phyloP scores from a whole-genome alignment of 2,329 filamentous ascomycete species.

The Exophiala mesophila region DNA sequence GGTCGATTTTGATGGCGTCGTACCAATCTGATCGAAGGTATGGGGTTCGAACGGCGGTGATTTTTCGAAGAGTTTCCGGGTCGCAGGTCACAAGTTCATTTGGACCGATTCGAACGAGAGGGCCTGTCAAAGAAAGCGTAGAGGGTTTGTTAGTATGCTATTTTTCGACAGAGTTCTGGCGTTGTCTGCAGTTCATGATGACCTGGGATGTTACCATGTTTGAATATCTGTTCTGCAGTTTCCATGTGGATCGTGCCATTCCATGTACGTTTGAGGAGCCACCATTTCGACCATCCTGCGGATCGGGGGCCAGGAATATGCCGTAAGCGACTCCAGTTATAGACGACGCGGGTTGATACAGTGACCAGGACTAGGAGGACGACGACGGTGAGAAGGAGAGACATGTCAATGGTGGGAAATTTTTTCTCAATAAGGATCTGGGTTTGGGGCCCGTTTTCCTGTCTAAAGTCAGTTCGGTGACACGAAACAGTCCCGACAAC shows the following conservation, averaged over 20 bases:
- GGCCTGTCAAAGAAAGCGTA: no score
- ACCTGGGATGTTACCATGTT: slow-evolving; percentile 15
- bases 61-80: slow-evolving; percentile 11
- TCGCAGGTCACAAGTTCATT: slow-evolving; percentile 16
- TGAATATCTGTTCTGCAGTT: slow-evolving; percentile 10
- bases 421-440: no score
- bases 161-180: no score
- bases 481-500: not conserved
- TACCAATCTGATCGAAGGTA: slow-evolving; percentile 17
- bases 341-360: slow-evolving; percentile 4
- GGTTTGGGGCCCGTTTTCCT: not conserved
- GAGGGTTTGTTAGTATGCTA: no score
- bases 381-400: slow-evolving; percentile 1
- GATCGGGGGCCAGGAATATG: slow-evolving; percentile 16
- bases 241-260: slow-evolving; percentile 15
- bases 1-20: slow-evolving; percentile 16
- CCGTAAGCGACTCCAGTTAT: slow-evolving; percentile 13
- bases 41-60: slow-evolving; percentile 10
- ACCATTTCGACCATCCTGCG: slow-evolving; percentile 13
- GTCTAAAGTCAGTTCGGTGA: not conserved
- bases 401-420: not conserved
- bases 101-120: slow-evolving; percentile 17
- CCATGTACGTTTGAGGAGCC: slow-evolving; percentile 16
- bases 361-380: slow-evolving; percentile 4
- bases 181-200: no score